Percentiles rank a stretch among this genome's conserved stretches.
phyloP scores from a whole-genome alignment of 345 rosid genomes.

The Passiflora organensis region DNA sequence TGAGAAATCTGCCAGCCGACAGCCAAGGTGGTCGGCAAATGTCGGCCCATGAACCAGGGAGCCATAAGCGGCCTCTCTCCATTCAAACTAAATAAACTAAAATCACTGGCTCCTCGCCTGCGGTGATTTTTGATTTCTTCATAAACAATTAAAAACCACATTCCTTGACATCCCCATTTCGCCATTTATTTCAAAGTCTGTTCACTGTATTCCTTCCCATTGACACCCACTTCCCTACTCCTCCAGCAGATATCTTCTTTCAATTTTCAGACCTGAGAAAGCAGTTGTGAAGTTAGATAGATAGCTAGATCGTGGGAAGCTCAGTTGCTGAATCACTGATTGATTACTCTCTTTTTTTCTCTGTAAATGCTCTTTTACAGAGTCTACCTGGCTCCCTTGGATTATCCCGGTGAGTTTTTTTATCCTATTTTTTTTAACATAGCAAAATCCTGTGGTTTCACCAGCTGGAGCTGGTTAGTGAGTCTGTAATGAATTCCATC shows the following conservation, averaged over 20 bases:
- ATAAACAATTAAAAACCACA: background rate
- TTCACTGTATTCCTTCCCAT: constrained; percentile 6
- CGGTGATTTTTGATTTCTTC: background rate
- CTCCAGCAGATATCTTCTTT: background rate
- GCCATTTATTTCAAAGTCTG: background rate
- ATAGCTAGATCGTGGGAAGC: constrained; percentile 18
- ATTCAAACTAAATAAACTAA: no score
- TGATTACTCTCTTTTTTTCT: constrained; percentile 5
- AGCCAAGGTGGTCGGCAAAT: constrained; percentile 54
- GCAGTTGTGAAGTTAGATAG: no score
- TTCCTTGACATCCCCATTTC: no score
- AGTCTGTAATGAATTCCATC: no score
- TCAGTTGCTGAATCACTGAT: constrained; percentile 6
- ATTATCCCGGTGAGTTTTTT: constrained; percentile 31
- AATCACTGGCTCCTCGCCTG: no score
- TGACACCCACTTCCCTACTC: constrained; percentile 15
- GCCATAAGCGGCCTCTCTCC: constrained; percentile 34
- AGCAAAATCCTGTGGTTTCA: constrained; percentile 14
- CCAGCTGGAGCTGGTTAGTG: background rate
- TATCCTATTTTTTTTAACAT: background rate
- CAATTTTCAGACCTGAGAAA: no score
- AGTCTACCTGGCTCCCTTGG: constrained; percentile 49
- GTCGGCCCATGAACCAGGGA: constrained; percentile 56
- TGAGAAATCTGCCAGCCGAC: constrained; percentile 42
- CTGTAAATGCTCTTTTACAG: constrained; percentile 40